A percentile compares a stretch with the other conserved stretches of the same genome.
These are phyloP conservation scores for Termitomyces sp. DNA, from an alignment of 768 basidiomycete species.

Conservation along the genomic window DNA sequence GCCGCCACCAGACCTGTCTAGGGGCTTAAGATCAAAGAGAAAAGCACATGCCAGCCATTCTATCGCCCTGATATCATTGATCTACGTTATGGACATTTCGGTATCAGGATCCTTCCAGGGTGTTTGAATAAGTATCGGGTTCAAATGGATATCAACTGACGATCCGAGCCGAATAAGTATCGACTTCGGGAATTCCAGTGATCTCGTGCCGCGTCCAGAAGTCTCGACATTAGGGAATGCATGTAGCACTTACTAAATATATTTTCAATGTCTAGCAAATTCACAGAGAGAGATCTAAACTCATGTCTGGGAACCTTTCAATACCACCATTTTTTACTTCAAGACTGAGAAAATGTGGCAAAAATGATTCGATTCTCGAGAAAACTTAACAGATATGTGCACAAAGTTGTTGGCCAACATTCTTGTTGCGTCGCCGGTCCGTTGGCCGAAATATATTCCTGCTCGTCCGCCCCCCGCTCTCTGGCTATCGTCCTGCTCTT, in stretches of 20 bases:
- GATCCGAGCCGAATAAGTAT: slow-evolving; percentile 1
- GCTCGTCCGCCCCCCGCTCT: neutral
- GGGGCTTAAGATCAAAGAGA: neutral
- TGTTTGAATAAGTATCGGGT: neutral
- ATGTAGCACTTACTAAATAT: neutral
- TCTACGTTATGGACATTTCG: neutral
- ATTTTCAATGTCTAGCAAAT: neutral
- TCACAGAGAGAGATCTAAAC: neutral
- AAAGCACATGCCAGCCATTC: slow-evolving; percentile 3
- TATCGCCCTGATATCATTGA: neutral
- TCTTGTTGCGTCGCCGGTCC: neutral
- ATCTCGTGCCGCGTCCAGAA: neutral
- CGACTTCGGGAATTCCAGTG: neutral
- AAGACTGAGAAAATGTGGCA: neutral
- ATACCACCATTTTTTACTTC: neutral
- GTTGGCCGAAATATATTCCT: neutral
- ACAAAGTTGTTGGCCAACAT: neutral
- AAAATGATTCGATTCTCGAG: neutral
- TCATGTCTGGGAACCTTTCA: neutral
- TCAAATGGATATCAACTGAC: neutral
- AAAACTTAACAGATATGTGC: neutral
- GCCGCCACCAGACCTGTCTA: neutral
- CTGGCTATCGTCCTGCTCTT: neutral
- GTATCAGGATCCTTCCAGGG: neutral
- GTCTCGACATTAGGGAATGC: neutral